phyloP scores from a whole-genome alignment of 2,329 filamentous ascomycete species.

The Talaromyces funiculosus region DNA sequence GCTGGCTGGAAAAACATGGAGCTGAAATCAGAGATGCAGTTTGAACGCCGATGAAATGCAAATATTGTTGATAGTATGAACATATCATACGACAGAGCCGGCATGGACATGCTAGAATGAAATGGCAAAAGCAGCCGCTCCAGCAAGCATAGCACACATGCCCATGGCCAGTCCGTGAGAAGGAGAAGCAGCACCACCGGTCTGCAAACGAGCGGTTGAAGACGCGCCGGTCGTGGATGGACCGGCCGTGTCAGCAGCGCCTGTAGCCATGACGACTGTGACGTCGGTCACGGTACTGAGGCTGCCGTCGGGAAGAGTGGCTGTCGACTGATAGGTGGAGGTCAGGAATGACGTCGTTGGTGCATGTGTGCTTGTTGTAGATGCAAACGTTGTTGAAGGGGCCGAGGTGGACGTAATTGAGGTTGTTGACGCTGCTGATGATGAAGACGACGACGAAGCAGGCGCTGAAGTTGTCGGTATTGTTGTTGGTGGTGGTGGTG shows the following conservation, averaged over 20 bases:
- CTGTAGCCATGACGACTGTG: slow-evolving; percentile 39
- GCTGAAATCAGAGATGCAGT: background rate
- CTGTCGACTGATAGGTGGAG: slow-evolving; percentile 37
- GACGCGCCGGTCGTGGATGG: background rate
- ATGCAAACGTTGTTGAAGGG: slow-evolving; percentile 3
- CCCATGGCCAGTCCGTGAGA: slow-evolving; percentile 28
- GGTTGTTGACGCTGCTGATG: background rate
- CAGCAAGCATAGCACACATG: slow-evolving; percentile 36
- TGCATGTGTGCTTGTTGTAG: slow-evolving; percentile 20
- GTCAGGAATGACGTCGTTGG: slow-evolving; percentile 21
- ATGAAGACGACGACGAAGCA: background rate
- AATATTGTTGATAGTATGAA: background rate
- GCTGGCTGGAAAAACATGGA: slow-evolving; percentile 8
- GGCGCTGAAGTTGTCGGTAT: background rate
- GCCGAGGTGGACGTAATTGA: slow-evolving; percentile 7
- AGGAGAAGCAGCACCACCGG: slow-evolving; percentile 29
- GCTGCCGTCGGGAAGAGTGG: slow-evolving; percentile 38
- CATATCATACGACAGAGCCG: background rate
- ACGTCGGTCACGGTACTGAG: slow-evolving; percentile 40
- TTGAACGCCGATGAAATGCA: slow-evolving; percentile 8
- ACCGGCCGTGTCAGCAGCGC: slow-evolving; percentile 11
- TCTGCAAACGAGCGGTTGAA: slow-evolving; percentile 36
- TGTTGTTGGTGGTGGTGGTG: background rate
- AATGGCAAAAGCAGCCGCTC: slow-evolving; percentile 37
- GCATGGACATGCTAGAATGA: slow-evolving; percentile 24